A percentile compares a stretch with the other conserved stretches of the same genome.
phyloP scores from a whole-genome alignment of 208 protist genomes.

The Trypanosoma avium region DNA sequence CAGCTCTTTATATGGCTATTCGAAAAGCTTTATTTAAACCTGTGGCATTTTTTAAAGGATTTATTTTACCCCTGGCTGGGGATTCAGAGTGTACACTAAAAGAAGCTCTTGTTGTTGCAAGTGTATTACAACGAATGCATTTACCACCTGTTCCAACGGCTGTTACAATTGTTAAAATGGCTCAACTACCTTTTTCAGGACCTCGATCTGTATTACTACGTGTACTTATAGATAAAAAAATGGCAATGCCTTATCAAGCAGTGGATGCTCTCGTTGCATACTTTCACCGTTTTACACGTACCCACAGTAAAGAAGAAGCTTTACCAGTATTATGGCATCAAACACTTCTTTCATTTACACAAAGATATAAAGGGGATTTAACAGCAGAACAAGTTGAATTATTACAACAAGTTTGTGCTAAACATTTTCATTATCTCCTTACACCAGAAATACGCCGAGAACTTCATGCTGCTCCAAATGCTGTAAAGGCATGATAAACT shows the following conservation, averaged over 20 bases:
- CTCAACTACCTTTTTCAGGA: constrained; percentile 91
- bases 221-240: constrained; percentile 98
- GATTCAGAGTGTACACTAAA: constrained; percentile 94
- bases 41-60: constrained; percentile 99
- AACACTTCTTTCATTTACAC: constrained; percentile 93
- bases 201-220: constrained; percentile 94
- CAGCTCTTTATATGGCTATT: constrained; percentile 97
- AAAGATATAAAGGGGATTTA: constrained; percentile 88
- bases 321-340: constrained; percentile 98
- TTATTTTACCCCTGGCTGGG: constrained; percentile 97
- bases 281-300: constrained; percentile 93
- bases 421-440: constrained; percentile 90
- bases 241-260: constrained; percentile 95
- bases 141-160: constrained; percentile 90
- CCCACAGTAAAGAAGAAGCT: constrained; percentile 65
- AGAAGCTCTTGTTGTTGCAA: constrained; percentile 95
- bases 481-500: constrained; percentile 4
- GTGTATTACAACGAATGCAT: constrained; percentile 91
- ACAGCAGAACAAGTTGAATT: constrained; percentile 69
- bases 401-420: constrained; percentile 72
- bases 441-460: constrained; percentile 85
- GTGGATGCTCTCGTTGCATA: constrained; percentile 95
- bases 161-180: constrained; percentile 94
- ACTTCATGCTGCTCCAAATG: constrained; percentile 49
- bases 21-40: constrained; percentile 98